phyloP scores from a whole-genome alignment of 495 filamentous ascomycete genomes.

The Lineolata rhizophorae region DNA sequence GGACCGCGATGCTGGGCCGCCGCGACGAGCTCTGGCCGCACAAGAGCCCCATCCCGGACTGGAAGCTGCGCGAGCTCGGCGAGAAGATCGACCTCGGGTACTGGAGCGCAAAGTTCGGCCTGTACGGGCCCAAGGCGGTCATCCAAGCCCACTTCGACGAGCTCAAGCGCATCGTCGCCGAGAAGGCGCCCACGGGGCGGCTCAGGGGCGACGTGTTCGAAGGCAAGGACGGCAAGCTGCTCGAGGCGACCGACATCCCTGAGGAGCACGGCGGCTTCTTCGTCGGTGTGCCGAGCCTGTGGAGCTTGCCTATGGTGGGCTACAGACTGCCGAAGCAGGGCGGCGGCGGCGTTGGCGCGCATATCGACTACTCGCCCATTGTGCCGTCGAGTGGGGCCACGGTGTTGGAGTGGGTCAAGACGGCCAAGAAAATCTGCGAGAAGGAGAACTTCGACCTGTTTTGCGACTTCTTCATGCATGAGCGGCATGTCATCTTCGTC shows the following conservation, averaged over 20 bases:
- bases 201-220: conserved; percentile 19
- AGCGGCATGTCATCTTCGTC: conserved; percentile 11
- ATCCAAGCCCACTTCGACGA: conserved; percentile 26
- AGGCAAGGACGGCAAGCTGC: conserved; percentile 15
- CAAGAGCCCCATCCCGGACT: conserved; percentile 23
- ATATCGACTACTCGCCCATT: conserved; percentile 9
- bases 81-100: conserved; percentile 21
- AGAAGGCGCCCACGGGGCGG: conserved; percentile 18
- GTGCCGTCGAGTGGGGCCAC: conserved; percentile 6
- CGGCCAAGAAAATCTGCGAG: conserved; percentile 8
- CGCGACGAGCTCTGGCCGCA: conserved; percentile 24
- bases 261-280: conserved; percentile 8
- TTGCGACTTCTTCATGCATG: conserved; percentile 13
- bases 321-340: conserved; percentile 7
- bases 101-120: conserved; percentile 25
- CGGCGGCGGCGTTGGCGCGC: conserved; percentile 7
- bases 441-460: conserved; percentile 9
- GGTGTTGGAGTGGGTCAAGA: conserved; percentile 8
- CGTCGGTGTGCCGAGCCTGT: conserved; percentile 7
- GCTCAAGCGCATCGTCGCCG: conserved; percentile 17
- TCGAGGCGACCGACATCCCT: conserved; percentile 17
- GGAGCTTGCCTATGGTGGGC: conserved; percentile 8
- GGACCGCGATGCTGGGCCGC: conserved; percentile 24
- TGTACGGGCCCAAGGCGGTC: conserved; percentile 23
- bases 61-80: conserved; percentile 23